Evolutionary conservation across 1,284 basidiomycete genomes (phyloP), one percentile per base, ranked within the genome.

Genomic region (Sparassis latifolia): DNA sequence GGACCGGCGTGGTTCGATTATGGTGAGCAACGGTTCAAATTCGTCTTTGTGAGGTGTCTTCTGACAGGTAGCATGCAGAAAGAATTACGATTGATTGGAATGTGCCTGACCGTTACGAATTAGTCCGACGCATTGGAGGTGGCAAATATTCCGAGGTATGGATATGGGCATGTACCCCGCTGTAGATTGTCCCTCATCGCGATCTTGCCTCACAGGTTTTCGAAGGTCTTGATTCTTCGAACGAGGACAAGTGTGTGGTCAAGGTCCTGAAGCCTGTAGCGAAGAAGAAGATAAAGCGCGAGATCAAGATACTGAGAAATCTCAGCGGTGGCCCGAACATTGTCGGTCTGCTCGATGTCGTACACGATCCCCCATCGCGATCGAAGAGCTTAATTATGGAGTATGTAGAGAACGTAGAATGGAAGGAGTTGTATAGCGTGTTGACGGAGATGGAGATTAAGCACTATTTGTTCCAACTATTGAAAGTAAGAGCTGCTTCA

Each of bases 101-200:
- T 51, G 82, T 86, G 6, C 97, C 98, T 70, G 95, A 98, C 75
- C 91, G 96, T 71, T 99, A 98, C 67, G 97, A 98, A 75, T 96
- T 98, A 65, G 89, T 97, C 42, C 80, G 92, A 55, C 96, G 97
- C 71, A 92, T 98, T n/a, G 96, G 96, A 29, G 77, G 96, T 46
- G 96, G 96, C 56, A 97, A 97, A 71, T 96, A 96, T 69, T 94
- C 91, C 33, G 93, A 97, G 79, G 91, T 92, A 57, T 20, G 20
- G 20, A 43, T 33, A 48, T 33, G 10, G 35, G 7, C 39, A 9
- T 30, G 30, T 37, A 4, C 28, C 27, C 10, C 38, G 28, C 33
- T 42, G 35, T 30, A 38, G 42, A 29, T 44, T 20, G 33, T 28
- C 41, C 35, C 48, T 28, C 27, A 29, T 7, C 35, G 20, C 38